Evolutionary conservation across 345 rosid genomes (phyloP), one percentile per base, ranked within the genome.

Genomic region (Arabis hirsuta): DNA sequence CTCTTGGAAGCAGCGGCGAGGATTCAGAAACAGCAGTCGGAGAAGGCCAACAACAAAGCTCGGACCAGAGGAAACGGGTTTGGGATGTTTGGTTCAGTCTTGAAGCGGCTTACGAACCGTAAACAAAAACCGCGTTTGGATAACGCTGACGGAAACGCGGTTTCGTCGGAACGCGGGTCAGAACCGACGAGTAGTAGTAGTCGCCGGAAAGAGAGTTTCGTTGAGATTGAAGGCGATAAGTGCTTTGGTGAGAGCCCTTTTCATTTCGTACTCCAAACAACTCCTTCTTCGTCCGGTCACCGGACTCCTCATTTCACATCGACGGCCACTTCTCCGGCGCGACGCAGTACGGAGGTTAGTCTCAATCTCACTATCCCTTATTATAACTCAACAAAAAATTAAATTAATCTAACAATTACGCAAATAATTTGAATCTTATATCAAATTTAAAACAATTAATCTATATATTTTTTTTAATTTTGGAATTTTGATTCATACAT

Each of bases 1-100:
- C 97, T 90, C 31, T 78, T 89, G 12, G 97, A 94, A 43, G 92
- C 95, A 9, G 92, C 97, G 12, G 76, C 82, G 11, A 82, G 91
- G 90, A 84, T 94, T 63, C 96, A 87, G 52, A 84, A 86, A 34
- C 85, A 84, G n/a, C 73, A 71, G 62, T 44, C 48, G 9, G 72
- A 71, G 57, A 76, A 69, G 42, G 39, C 4, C 45, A 65, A 61
- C 20, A 75, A 82, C 20, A 76, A 74, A 54, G 79, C 26, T 71
- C 56, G 67, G 38, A 84, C 55, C 67, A 72, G 59, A 61, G 73
- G 70, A 47, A 74, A 69, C 48, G 76, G 79, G 38, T 79, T 62
- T 19, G 84, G 89, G 36, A 45, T 85, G 42, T 72, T 78, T 1
- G 95, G 92, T 22, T 88, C 96, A 7, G 68, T 93, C 22, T 53